These are phyloP conservation scores for Fistulinella cinereoalba DNA, from an alignment of 1,284 basidiomycete genomes.

Conservation along the genomic window DNA sequence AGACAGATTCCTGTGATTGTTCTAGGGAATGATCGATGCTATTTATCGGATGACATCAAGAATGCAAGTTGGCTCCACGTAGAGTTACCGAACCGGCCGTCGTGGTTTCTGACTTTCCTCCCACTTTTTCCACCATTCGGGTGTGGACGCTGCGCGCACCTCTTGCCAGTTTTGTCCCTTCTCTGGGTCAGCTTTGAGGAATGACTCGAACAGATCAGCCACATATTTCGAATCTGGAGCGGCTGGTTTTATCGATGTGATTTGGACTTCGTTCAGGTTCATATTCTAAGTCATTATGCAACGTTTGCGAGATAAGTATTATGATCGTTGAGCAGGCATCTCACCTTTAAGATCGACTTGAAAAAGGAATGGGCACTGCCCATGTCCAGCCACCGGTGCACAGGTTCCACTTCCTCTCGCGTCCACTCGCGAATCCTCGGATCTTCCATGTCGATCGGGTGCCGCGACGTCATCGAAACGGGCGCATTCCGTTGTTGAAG, in stretches of 20 bases:
- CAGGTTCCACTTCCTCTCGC: constrained; percentile 28
- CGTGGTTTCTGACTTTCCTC: constrained; percentile 21
- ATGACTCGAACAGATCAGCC: constrained; percentile 22
- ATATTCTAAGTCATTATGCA: constrained; percentile 18
- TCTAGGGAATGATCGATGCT: constrained; percentile 11
- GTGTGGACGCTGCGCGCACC: constrained; percentile 19
- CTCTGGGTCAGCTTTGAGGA: constrained; percentile 27
- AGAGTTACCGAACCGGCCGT: constrained; percentile 5
- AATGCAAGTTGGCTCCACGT: background rate
- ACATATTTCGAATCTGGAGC: constrained; percentile 16
- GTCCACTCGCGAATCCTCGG: constrained; percentile 38
- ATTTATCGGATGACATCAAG: constrained; percentile 11
- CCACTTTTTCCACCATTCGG: constrained; percentile 34
- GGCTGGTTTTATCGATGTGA: constrained; percentile 10
- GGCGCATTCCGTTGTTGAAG: constrained; percentile 24
- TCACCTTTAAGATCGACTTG: constrained; percentile 28
- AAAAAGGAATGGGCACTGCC: constrained; percentile 19
- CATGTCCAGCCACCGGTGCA: constrained; percentile 26
- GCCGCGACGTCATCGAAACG: constrained; percentile 10
- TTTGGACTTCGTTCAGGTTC: constrained; percentile 16
- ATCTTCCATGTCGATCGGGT: constrained; percentile 36
- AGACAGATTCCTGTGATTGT: constrained; percentile 16
- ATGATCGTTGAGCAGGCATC: background rate
- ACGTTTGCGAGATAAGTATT: background rate
- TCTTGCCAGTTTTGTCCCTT: constrained; percentile 24